Conservation (phyloP, 1,284 basidiomycete genomes). For the Sanghuangporus baumii region DNA sequence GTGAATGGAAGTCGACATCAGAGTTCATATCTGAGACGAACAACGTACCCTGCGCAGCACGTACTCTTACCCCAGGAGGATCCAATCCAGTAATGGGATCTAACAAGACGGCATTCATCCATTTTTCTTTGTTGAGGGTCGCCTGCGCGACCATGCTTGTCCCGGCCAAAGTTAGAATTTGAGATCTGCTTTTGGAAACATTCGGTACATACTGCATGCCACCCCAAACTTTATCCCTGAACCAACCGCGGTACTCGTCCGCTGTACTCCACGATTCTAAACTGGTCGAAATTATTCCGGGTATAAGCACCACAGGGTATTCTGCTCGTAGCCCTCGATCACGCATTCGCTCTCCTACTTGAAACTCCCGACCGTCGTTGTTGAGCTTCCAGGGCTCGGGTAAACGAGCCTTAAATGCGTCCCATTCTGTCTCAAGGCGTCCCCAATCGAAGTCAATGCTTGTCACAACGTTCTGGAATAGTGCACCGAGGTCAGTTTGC, state of each 20-base stretch:
- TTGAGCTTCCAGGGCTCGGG: slow-evolving; percentile 79
- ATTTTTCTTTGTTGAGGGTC: slow-evolving; percentile 78
- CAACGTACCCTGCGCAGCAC: slow-evolving; percentile 74
- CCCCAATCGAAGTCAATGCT: slow-evolving; percentile 55
- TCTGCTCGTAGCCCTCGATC: slow-evolving; percentile 64
- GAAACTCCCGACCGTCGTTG: slow-evolving; percentile 79
- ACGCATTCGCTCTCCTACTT: slow-evolving; percentile 70
- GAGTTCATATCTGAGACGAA: slow-evolving; percentile 27
- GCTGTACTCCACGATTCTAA: slow-evolving; percentile 84
- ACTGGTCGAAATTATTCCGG: slow-evolving; percentile 75
- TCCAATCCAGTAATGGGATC: slow-evolving; percentile 92
- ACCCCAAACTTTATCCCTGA: slow-evolving; percentile 85
- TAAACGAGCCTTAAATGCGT: slow-evolving; percentile 52
- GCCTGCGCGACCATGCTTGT: slow-evolving; percentile 84
- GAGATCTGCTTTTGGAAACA: not conserved
- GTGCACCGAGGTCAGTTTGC: slow-evolving; percentile 9
- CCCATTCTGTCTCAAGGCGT: slow-evolving; percentile 64
- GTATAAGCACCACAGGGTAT: slow-evolving; percentile 77
- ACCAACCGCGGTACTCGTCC: slow-evolving; percentile 73
- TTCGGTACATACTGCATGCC: slow-evolving; percentile 39
- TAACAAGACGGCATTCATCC: slow-evolving; percentile 88
- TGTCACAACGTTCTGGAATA: slow-evolving; percentile 28
- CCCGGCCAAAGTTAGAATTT: slow-evolving; percentile 2
- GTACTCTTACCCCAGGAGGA: slow-evolving; percentile 82
- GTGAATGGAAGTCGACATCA: not conserved